Evolutionary conservation across 495 filamentous ascomycete species (phyloP), one percentile per base, ranked within the genome.

Genomic region (Penicillium egyptiacum): DNA sequence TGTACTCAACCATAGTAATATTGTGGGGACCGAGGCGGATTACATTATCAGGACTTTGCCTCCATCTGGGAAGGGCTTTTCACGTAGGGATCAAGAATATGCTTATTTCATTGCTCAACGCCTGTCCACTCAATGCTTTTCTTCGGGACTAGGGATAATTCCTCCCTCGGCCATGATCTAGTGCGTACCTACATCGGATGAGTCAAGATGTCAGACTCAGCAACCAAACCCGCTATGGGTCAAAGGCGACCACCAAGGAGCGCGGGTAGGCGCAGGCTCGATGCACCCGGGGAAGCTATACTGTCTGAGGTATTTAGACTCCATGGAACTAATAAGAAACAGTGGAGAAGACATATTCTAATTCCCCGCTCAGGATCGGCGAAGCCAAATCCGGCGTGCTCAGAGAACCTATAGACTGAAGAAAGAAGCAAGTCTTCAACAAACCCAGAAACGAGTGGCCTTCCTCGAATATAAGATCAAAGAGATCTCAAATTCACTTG

Each of bases 301-400:
- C 20, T 46, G 6, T 46, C 44, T 1, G 25, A 46, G 44, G 44
- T 46, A 46, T 28, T n/a, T 14, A 45, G 12, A 26, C 33, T 7
- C 33, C 5, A 37, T 37, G 33, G 14, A 37, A 37, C 5, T 16
- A 37, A n/a, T n/a, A 25, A 26, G 22, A 28, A 19, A 28, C 16
- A 16, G 16, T 19, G 8, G 25, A 28, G 44, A 28, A n/a, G 26
- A 12, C 5, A 7, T 4, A n/a, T 28, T 35, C 48, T 50, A 31
- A 50, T 25, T 12, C 7, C 47, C 33, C 48, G 10, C n/a, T n/a
- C 17, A 56, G 33, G 55, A 64, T 40, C 86, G 90, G 43, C 81
- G 90, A 50, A 90, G 85, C 7, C 90, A 95, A 71, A 90, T 95
- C 53, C 85, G 90, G 28, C 81, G 92, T 50, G 90, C 90, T 14